phyloP scores from a whole-genome alignment of 768 basidiomycete genomes.

The Cyathus striatus region DNA sequence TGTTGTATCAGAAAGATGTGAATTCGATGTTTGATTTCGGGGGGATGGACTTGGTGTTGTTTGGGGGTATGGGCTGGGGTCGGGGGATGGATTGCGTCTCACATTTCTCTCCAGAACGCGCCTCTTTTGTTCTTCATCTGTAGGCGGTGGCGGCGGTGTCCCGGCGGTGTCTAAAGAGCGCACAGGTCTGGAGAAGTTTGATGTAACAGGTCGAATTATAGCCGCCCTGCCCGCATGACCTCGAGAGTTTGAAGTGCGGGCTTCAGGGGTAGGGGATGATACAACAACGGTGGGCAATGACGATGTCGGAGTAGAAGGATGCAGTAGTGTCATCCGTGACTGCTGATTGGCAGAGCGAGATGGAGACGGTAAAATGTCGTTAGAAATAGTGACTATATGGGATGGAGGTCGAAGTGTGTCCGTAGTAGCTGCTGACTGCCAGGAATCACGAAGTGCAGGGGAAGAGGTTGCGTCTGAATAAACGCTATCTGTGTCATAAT shows the following conservation, averaged over 20 bases:
- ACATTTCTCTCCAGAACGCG: slow-evolving; percentile 59
- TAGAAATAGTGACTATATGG: slow-evolving; percentile 2
- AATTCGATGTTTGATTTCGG: not conserved
- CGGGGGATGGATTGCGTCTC: slow-evolving; percentile 28
- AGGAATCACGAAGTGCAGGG: slow-evolving; percentile 33
- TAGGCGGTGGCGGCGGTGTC: slow-evolving; percentile 24
- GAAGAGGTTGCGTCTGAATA: slow-evolving; percentile 25
- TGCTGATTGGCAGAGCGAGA: slow-evolving; percentile 7
- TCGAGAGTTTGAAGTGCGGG: slow-evolving; percentile 5
- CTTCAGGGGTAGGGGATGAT: slow-evolving; percentile 34
- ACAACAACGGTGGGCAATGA: slow-evolving; percentile 50
- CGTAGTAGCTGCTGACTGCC: slow-evolving; percentile 22
- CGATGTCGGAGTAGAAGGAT: slow-evolving; percentile 10
- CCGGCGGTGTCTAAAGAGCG: slow-evolving; percentile 5
- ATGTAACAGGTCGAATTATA: slow-evolving; percentile 35
- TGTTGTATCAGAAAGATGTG: not conserved
- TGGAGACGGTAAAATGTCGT: no score
- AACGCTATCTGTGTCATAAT: slow-evolving; percentile 36
- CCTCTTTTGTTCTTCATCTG: slow-evolving; percentile 37
- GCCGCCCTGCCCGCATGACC: slow-evolving; percentile 31
- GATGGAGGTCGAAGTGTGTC: slow-evolving; percentile 1
- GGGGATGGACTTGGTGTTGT: not conserved
- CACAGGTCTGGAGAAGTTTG: slow-evolving; percentile 65
- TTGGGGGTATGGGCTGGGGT: slow-evolving; percentile 4
- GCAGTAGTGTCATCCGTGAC: slow-evolving; percentile 5